These are phyloP conservation scores for Adansonia gregorii DNA, from an alignment of 441 rosid genomes.

Conservation along the genomic window DNA sequence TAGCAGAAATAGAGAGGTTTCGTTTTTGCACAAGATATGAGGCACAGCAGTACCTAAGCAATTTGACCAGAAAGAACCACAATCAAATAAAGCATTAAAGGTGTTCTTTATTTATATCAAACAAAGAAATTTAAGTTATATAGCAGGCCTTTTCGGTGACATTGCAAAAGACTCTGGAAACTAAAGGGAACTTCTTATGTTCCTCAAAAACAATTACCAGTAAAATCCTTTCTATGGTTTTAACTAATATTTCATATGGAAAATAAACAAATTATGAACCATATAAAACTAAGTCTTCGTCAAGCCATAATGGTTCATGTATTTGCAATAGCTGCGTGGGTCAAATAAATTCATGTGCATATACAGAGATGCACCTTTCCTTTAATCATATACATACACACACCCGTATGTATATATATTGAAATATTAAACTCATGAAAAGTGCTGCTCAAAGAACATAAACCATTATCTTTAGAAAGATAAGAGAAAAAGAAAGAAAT, in stretches of 20 bases:
- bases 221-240: background rate
- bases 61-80: conserved; percentile 14
- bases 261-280: background rate
- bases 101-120: background rate
- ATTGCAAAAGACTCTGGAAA: background rate
- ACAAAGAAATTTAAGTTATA: background rate
- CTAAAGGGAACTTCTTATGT: conserved; percentile 9
- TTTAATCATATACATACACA: background rate
- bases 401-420: background rate
- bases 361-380: background rate
- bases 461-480: background rate
- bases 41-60: conserved; percentile 37
- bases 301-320: background rate
- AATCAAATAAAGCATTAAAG: conserved; percentile 18
- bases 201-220: background rate
- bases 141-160: background rate
- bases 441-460: background rate
- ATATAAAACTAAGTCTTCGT: background rate
- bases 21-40: conserved; percentile 28
- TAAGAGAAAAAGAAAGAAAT: background rate
- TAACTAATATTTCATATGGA: background rate
- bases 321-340: background rate
- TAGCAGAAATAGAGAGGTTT: conserved; percentile 24
- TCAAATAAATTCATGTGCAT: background rate
- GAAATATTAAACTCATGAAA: background rate